phyloP scores from a whole-genome alignment of 257 asterid species.

The Penstemon barbatus region DNA sequence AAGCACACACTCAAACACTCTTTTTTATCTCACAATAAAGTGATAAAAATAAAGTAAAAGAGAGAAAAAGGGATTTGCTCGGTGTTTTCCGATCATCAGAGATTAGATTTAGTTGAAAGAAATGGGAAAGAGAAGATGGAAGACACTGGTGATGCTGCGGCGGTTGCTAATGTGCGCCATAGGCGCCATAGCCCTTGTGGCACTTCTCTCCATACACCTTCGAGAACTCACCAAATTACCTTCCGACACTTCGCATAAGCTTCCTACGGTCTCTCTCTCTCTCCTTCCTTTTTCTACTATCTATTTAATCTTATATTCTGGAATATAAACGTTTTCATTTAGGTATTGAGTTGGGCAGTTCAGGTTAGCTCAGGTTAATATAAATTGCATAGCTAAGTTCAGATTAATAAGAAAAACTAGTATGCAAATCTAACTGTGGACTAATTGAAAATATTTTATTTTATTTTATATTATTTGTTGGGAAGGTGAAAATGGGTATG shows the following conservation, averaged over 20 bases:
- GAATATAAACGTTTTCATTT: too few relatives aligned
- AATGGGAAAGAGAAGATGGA: slow-evolving; percentile 62
- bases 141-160: slow-evolving; percentile 54
- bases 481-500: slow-evolving; percentile 17
- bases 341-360: too few relatives aligned
- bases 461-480: background rate
- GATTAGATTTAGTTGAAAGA: slow-evolving; percentile 27
- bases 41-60: background rate
- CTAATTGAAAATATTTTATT: slow-evolving; percentile 4
- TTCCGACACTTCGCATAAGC: slow-evolving; percentile 38
- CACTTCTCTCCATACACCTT: slow-evolving; percentile 56
- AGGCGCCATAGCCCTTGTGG: slow-evolving; percentile 51
- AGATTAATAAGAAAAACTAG: background rate
- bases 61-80: background rate
- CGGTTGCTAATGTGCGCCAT: slow-evolving; percentile 65
- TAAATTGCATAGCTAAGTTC: background rate
- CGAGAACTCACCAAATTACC: slow-evolving; percentile 54
- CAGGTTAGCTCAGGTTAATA: background rate
- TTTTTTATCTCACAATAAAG: too few relatives aligned
- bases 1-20: too few relatives aligned
- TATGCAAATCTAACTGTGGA: background rate
- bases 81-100: slow-evolving; percentile 15
- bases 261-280: slow-evolving; percentile 43
- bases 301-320: background rate
- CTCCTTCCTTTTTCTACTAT: background rate